Evolutionary conservation across 495 filamentous ascomycete species (phyloP), one percentile per base, ranked within the genome.

Genomic region (Penicillium parvum): DNA sequence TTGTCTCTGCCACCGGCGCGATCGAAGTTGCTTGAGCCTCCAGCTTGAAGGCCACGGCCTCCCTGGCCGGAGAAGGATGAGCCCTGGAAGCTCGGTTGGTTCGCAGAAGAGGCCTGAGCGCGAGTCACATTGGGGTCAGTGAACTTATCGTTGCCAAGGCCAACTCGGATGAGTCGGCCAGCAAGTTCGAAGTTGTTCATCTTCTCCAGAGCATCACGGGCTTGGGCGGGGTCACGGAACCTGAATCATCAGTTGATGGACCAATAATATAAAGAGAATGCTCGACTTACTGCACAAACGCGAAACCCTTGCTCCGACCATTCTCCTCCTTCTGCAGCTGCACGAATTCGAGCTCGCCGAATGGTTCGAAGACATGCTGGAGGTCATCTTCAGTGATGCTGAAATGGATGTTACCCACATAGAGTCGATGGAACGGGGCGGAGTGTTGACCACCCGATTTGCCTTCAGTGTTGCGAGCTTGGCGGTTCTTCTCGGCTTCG

Each of bases 111-210:
- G 57, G 83, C 80, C 68, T 87, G 83, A 72, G 91, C 88, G 60
- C 90, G 87, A 74, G 90, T 90, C 57, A 87, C 85, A 66, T 86
- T 96, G 66, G 90, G 91, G 72, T 96, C 92, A 50, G 90, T 97
- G 69, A 97, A 99, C 85, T 97, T 97, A 86, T 99, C 94, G 74
- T 95, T 99, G 69, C 94, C 94, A 75, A 99, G 89, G 65, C 94
- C 94, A 69, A 99, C 94, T 59, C 94, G 88, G 60, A 99, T 97
- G 40, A 88, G 88, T 57, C 94, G 90, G 70, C 90, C 90, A 60
- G 91, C 94, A 60, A 99, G 85, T 66, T 97, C 94, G 72, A 96
- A 99, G 36, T 90, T 90, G 71, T 99, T 99, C 92, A 99, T 96
- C 70, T 96, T 92, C 68, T 96, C 88, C 40, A 99, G 74, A 35